Evolutionary conservation across 805 yeast species (phyloP).

Genomic region (Saccharomyces cerevisiae): DNA sequence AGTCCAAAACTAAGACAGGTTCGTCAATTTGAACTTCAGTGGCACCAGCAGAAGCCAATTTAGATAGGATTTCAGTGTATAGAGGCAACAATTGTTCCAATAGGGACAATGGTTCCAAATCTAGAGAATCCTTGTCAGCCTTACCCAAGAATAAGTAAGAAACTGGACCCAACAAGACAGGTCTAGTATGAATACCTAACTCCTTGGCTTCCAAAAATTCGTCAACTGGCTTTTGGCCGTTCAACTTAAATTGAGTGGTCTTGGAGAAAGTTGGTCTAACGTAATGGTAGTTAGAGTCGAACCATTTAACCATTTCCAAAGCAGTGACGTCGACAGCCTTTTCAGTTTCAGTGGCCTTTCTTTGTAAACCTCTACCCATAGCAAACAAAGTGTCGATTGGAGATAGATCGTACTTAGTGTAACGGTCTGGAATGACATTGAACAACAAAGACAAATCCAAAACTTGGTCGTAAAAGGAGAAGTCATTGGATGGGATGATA

Average conservation of each 20-base stretch:
- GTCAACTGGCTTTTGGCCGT: conserved; percentile 92
- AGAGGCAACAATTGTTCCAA: conserved; percentile 88
- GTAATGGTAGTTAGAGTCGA: conserved; percentile 98
- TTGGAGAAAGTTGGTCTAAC: conserved; percentile 98
- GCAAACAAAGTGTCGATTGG: conserved; percentile 92
- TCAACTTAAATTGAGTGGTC: conserved; percentile 91
- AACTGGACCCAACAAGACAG: conserved; percentile 93
- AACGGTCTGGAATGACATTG: conserved; percentile 95
- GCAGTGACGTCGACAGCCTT: conserved; percentile 97
- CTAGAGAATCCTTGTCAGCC: conserved; percentile 95
- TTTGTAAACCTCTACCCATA: conserved; percentile 99
- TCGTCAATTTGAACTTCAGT: conserved; percentile 92
- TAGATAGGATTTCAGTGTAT: conserved; percentile 78
- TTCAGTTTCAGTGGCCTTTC: conserved; percentile 79
- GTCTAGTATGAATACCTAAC: conserved; percentile 94
- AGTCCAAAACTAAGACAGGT: conserved; percentile 91
- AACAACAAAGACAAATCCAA: conserved; percentile 85
- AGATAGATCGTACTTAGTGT: conserved; percentile 82
- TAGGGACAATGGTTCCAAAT: conserved; percentile 85
- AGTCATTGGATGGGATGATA: conserved; percentile 93
- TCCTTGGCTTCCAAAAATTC: conserved; percentile 97
- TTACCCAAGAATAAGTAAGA: conserved; percentile 93
- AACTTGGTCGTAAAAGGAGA: conserved; percentile 96
- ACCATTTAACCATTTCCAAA: conserved; percentile 99
- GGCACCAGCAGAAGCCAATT: conserved; percentile 93